A percentile compares a stretch with the other conserved stretches of the same genome.
phyloP scores from a whole-genome alignment of 2,329 filamentous ascomycete genomes.

The Neobulgaria alba region DNA sequence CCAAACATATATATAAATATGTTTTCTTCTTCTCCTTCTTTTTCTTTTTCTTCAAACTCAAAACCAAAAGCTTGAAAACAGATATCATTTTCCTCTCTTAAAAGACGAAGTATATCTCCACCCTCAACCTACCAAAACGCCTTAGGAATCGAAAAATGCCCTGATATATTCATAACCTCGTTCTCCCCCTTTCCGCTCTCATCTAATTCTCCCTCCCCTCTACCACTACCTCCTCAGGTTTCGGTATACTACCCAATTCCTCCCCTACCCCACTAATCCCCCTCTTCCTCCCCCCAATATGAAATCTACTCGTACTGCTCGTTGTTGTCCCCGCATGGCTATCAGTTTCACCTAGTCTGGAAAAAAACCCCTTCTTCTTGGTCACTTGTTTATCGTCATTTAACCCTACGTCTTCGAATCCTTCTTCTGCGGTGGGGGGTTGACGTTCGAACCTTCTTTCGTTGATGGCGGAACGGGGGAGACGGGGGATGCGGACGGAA shows the following conservation, averaged over 20 bases:
- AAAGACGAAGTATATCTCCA: no score
- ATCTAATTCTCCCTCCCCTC: neutral
- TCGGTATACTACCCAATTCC: constrained; percentile 56
- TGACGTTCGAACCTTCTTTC: constrained; percentile 50
- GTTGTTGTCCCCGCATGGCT: constrained; percentile 33
- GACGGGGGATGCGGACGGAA: constrained; percentile 55
- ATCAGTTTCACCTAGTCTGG: constrained; percentile 53
- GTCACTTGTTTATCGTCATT: constrained; percentile 58
- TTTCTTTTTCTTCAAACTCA: no score
- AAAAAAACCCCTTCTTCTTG: constrained; percentile 63
- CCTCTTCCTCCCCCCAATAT: constrained; percentile 58
- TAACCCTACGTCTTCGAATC: constrained; percentile 84
- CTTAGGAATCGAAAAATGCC: constrained; percentile 3
- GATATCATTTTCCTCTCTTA: no score
- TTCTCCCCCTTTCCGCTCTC: no score
- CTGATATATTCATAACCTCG: no score
- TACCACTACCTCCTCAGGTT: no score
- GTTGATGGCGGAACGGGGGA: constrained; percentile 52
- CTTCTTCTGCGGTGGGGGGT: constrained; percentile 63
- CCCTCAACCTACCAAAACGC: no score
- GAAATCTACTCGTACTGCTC: constrained; percentile 54
- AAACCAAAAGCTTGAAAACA: no score
- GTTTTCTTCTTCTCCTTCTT: no score
- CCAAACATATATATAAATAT: no score
- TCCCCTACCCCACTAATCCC: constrained; percentile 62